These are phyloP conservation scores for Cymbopogon citratus DNA, from an alignment of 176 grass and related monocot genomes.

Conservation along the genomic window DNA sequence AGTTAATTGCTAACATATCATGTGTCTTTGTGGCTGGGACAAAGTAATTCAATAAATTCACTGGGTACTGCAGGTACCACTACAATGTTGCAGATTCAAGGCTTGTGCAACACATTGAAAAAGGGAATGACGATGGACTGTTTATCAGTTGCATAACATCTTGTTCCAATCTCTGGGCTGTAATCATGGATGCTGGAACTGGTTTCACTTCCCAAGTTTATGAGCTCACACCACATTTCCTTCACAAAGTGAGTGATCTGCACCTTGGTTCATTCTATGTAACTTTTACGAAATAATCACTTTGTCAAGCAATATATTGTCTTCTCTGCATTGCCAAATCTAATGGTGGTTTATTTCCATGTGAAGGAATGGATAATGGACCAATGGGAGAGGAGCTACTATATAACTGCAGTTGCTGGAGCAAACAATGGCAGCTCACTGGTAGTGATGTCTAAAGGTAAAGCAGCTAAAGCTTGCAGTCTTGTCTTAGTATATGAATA, in stretches of 20 bases:
- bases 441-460: conserved; percentile 99
- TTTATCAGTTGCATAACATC: conserved; percentile 94
- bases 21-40: neutral
- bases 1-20: neutral
- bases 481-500: conserved; percentile 1
- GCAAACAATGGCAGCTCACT: conserved; percentile 88
- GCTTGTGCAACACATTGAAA: conserved; percentile 84
- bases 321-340: conserved; percentile 16
- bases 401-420: conserved; percentile 91
- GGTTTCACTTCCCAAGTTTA: conserved; percentile 86
- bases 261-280: conserved; percentile 19
- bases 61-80: conserved; percentile 72
- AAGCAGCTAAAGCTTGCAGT: conserved; percentile 26
- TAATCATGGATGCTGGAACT: conserved; percentile 99
- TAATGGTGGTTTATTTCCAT: conserved; percentile 32
- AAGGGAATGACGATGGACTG: conserved; percentile 95
- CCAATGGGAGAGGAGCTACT: conserved; percentile 95
- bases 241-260: conserved; percentile 78
- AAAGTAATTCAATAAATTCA: conserved; percentile 1
- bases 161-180: conserved; percentile 85
- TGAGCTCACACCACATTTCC: conserved; percentile 87
- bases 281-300: conserved; percentile 17
- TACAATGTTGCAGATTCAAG: conserved; percentile 96
- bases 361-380: conserved; percentile 99
- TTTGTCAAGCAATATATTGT: conserved; percentile 9